phyloP scores from a whole-genome alignment of 495 filamentous ascomycete species.

The Penicillium chermesinum region DNA sequence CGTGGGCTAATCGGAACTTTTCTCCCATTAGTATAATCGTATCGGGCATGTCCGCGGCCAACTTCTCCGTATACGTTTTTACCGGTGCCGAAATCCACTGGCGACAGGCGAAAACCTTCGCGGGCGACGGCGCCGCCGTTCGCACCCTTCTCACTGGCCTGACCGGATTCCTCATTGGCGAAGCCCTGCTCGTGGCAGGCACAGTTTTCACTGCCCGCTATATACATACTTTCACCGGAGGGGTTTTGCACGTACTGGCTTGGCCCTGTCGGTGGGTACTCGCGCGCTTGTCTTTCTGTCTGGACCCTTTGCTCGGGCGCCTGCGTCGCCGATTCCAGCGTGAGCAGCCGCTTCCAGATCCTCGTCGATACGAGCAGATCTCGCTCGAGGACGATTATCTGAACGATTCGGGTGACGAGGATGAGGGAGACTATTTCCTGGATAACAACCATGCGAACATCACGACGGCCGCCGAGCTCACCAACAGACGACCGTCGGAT shows the following conservation, averaged over 20 bases:
- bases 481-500: background rate
- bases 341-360: constrained; percentile 19
- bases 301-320: constrained; percentile 5
- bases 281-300: constrained; percentile 11
- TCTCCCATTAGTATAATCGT: constrained; percentile 19
- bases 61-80: constrained; percentile 34
- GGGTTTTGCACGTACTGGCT: constrained; percentile 26
- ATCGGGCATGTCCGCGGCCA: constrained; percentile 34
- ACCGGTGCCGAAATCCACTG: constrained; percentile 41
- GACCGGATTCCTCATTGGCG: constrained; percentile 34
- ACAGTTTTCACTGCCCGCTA: constrained; percentile 24
- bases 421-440: constrained; percentile 13
- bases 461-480: background rate
- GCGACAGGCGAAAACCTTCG: constrained; percentile 33
- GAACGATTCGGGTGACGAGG: constrained; percentile 27
- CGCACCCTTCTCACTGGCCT: constrained; percentile 34
- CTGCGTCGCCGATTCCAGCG: constrained; percentile 7
- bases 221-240: constrained; percentile 24
- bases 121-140: constrained; percentile 32
- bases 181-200: constrained; percentile 21
- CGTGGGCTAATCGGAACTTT: background rate
- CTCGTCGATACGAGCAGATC: constrained; percentile 29
- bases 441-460: background rate
- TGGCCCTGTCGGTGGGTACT: constrained; percentile 25
- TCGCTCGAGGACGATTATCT: constrained; percentile 23